These are phyloP conservation scores for Aspergillus sp. DNA, from an alignment of 2,329 filamentous ascomycete genomes.

Conservation along the genomic window DNA sequence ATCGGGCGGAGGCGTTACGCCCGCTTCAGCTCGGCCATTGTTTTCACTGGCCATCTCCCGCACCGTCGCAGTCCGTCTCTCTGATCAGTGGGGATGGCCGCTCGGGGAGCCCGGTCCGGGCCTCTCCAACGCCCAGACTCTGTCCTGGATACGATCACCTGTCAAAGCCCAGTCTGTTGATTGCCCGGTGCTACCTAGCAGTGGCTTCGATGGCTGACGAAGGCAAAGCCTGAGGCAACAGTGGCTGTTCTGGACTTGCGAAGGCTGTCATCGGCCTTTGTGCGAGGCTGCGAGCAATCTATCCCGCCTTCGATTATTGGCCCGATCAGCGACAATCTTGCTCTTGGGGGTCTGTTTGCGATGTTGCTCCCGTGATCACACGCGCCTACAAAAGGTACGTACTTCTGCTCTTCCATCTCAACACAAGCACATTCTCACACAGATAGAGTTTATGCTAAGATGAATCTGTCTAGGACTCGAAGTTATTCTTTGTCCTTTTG, in stretches of 20 bases:
- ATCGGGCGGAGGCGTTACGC: constrained; percentile 2
- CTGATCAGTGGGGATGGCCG: constrained; percentile 17
- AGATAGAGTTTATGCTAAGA: constrained; percentile 12
- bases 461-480: neutral
- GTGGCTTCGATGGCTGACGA: constrained; percentile 1
- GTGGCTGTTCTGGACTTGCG: constrained; percentile 14
- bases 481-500: constrained; percentile 1
- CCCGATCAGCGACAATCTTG: constrained; percentile 13
- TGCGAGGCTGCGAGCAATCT: no score
- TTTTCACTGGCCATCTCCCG: neutral
- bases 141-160: constrained; percentile 20
- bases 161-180: constrained; percentile 15
- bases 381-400: constrained; percentile 11
- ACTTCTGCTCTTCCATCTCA: neutral
- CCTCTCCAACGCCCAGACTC: constrained; percentile 23
- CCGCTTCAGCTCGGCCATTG: neutral
- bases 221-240: neutral
- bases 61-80: neutral
- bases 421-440: neutral
- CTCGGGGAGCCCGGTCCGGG: constrained; percentile 27
- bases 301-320: constrained; percentile 23
- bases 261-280: neutral
- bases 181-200: neutral
- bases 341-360: constrained; percentile 13
- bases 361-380: constrained; percentile 19